Percentiles rank a stretch among this genome's conserved stretches.
Conservation (phyloP, 306 rosid genomes). For the Trichosanthes cucumerina region DNA sequence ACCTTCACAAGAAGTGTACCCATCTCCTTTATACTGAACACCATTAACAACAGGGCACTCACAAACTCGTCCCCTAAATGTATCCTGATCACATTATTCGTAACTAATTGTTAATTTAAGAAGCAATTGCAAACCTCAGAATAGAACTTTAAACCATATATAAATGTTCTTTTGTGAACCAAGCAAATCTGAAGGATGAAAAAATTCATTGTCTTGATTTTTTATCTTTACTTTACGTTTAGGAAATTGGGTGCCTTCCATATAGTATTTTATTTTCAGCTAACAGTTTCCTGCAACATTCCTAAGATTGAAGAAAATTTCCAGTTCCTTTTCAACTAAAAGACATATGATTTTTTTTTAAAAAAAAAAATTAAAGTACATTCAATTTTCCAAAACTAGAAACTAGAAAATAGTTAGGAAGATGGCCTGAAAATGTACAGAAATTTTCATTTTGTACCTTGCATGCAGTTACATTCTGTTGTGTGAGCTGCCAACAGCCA, state of each 20-base stretch:
- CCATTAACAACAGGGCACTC: slow-evolving; percentile 80
- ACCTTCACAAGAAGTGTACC: slow-evolving; percentile 74
- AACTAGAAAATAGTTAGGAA: neutral
- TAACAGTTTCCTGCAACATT: neutral
- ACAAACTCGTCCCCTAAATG: slow-evolving; percentile 92
- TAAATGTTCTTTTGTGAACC: neutral
- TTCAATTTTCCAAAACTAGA: neutral
- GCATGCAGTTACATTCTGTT: slow-evolving; percentile 68
- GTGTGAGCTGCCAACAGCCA: slow-evolving; percentile 68
- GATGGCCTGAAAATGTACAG: neutral
- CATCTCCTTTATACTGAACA: slow-evolving; percentile 81
- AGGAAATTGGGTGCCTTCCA: neutral
- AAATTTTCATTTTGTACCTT: slow-evolving; percentile 34
- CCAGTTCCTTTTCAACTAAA: neutral
- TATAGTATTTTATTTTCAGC: neutral
- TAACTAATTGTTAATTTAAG: neutral
- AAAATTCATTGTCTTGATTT: neutral
- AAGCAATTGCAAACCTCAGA: neutral
- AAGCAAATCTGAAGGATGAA: neutral
- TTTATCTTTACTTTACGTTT: neutral
- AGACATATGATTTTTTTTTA: neutral
- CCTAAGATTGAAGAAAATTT: neutral
- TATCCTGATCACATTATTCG: slow-evolving; percentile 46
- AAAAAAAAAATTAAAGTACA: neutral
- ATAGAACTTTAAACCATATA: neutral